These are phyloP conservation scores for Ceratobasidium sp. DNA, from an alignment of 1,284 basidiomycete genomes.

Conservation along the genomic window DNA sequence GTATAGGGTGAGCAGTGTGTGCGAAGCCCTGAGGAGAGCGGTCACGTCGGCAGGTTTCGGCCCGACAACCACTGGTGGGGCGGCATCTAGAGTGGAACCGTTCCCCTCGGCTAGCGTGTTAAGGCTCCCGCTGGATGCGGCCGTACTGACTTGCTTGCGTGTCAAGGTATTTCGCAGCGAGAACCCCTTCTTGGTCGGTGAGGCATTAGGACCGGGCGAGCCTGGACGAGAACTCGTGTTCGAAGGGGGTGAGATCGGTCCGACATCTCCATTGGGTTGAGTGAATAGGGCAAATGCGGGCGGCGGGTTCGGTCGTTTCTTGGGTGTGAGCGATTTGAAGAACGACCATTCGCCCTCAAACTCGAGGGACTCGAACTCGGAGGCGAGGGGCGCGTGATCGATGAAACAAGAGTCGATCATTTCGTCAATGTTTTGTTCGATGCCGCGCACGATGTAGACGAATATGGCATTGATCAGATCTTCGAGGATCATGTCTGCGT, in stretches of 20 bases:
- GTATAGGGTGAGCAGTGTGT: conserved; percentile 87
- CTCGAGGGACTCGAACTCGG: conserved; percentile 84
- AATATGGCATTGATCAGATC: conserved; percentile 94
- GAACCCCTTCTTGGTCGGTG: conserved; percentile 15
- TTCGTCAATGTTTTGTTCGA: conserved; percentile 89
- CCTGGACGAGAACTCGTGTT: conserved; percentile 7
- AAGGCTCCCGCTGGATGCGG: background rate
- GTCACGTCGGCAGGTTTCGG: conserved; percentile 77
- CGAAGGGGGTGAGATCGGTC: conserved; percentile 5
- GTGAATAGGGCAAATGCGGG: conserved; percentile 29
- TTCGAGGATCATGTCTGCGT: conserved; percentile 82
- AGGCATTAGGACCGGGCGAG: conserved; percentile 21
- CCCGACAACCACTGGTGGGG: conserved; percentile 48
- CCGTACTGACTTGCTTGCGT: conserved; percentile 20
- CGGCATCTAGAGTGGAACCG: conserved; percentile 27
- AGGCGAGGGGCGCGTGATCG: conserved; percentile 84
- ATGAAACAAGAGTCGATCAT: conserved; percentile 87
- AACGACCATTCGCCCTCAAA: conserved; percentile 98
- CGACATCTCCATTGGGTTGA: conserved; percentile 32
- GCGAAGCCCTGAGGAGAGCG: conserved; percentile 87
- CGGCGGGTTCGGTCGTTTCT: conserved; percentile 54
- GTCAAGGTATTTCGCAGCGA: conserved; percentile 36
- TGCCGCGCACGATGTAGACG: conserved; percentile 96
- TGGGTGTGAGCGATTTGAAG: conserved; percentile 74
- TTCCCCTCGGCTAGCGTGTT: conserved; percentile 2